Percentiles rank a stretch among this genome's conserved stretches.
Conservation (phyloP, 306 rosid species). For the Dryas octopetala region DNA sequence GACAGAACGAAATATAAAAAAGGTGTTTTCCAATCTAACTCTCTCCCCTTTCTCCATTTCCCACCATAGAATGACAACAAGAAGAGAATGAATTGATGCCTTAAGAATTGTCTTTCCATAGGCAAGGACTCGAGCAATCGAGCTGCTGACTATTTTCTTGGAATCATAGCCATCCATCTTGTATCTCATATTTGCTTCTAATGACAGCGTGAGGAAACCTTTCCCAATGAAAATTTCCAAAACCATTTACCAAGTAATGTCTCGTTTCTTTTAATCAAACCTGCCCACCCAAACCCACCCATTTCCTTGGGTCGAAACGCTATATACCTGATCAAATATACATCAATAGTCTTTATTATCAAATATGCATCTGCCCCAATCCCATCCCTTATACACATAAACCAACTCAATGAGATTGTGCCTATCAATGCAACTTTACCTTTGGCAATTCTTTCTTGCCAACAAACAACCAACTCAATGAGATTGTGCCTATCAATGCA, state of each 20-base stretch:
- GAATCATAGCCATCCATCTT: no score
- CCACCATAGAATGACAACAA: no score
- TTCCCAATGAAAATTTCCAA: neutral
- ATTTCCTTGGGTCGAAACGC: neutral
- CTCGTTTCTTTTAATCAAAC: neutral
- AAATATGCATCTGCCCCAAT: neutral
- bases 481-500: neutral
- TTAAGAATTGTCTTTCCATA: neutral
- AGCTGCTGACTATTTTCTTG: neutral
- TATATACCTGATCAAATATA: neutral
- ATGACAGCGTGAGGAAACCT: neutral
- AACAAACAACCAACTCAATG: neutral
- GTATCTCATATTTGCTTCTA: neutral
- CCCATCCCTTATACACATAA: neutral
- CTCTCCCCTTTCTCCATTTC: no score
- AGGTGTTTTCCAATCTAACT: neutral
- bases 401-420: no score
- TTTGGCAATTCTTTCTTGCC: neutral
- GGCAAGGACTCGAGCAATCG: neutral
- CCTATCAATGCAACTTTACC: neutral
- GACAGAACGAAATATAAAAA: neutral
- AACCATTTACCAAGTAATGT: neutral
- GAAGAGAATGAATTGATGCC: no score
- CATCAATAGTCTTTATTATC: no score
- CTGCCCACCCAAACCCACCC: neutral